A percentile compares a stretch with the other conserved stretches of the same genome.
phyloP scores from a whole-genome alignment of 805 yeast genomes.

The Monosporozyma unispora region DNA sequence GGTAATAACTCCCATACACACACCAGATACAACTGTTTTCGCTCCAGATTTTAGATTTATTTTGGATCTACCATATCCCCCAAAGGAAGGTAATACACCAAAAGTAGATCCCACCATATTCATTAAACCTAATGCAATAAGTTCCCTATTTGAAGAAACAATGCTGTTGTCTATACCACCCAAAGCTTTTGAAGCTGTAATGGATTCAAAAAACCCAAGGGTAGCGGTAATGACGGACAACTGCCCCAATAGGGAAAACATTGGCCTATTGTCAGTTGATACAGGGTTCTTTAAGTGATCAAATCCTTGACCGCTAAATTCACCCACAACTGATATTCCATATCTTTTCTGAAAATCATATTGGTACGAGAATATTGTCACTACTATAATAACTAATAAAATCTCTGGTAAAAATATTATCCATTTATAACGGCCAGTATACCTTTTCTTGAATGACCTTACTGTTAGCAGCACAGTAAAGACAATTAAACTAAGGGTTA shows the following conservation, averaged over 20 bases:
- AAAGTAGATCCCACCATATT: conserved; percentile 51
- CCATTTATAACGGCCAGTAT: conserved; percentile 30
- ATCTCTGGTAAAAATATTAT: conserved; percentile 78
- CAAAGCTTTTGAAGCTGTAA: conserved; percentile 83
- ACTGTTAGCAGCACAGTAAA: conserved; percentile 38
- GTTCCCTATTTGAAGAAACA: conserved; percentile 71
- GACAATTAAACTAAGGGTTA: conserved; percentile 47
- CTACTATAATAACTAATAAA: conserved; percentile 55
- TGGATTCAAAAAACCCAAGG: conserved; percentile 85
- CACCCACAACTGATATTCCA: conserved; percentile 67
- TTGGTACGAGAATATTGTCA: conserved; percentile 43
- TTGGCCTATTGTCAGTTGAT: conserved; percentile 34
- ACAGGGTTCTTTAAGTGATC: conserved; percentile 50
- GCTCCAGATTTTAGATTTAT: conserved; percentile 86
- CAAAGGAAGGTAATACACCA: conserved; percentile 82
- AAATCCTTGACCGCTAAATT: conserved; percentile 43
- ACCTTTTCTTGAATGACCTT: conserved; percentile 35
- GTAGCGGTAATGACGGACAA: conserved; percentile 72
- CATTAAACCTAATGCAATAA: conserved; percentile 78
- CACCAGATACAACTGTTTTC: conserved; percentile 74
- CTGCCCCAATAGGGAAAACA: conserved; percentile 49
- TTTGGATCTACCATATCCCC: conserved; percentile 91
- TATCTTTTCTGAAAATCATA: conserved; percentile 39
- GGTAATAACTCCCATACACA: conserved; percentile 70
- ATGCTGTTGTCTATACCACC: conserved; percentile 65